Conservation (phyloP, 1,139 yeast genomes). For the Hyphopichia fennica region DNA sequence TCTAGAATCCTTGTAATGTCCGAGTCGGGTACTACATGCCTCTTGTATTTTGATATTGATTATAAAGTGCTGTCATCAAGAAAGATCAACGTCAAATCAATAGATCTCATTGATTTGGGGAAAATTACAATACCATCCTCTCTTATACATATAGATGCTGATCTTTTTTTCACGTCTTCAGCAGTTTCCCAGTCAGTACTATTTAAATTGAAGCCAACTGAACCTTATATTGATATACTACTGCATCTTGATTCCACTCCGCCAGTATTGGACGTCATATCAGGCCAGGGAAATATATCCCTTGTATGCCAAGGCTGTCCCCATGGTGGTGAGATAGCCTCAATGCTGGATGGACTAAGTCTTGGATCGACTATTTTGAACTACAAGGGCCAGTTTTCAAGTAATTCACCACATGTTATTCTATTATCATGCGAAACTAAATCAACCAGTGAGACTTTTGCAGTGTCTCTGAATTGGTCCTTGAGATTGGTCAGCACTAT, state of each 20-base stretch:
- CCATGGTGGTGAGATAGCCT: background rate
- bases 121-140: constrained; percentile 25
- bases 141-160: constrained; percentile 29
- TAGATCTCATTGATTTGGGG: constrained; percentile 32
- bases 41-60: constrained; percentile 1
- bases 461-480: background rate
- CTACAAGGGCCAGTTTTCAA: background rate
- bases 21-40: constrained; percentile 2
- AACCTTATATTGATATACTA: constrained; percentile 30
- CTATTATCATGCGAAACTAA: background rate
- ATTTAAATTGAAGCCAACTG: constrained; percentile 25
- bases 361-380: background rate
- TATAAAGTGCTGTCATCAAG: background rate
- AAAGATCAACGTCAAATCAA: constrained; percentile 14
- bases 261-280: constrained; percentile 33
- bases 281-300: background rate
- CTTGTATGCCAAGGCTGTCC: constrained; percentile 2
- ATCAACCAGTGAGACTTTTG: background rate
- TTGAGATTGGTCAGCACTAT: background rate
- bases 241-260: constrained; percentile 29
- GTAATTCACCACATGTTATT: background rate
- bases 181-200: constrained; percentile 32
- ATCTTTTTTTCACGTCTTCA: constrained; percentile 35
- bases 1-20: constrained; percentile 1
- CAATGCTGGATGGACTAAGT: background rate